Evolutionary conservation across 305 asterid species (phyloP), one percentile per base, ranked within the genome.

Genomic region (Fraxinus velutina): DNA sequence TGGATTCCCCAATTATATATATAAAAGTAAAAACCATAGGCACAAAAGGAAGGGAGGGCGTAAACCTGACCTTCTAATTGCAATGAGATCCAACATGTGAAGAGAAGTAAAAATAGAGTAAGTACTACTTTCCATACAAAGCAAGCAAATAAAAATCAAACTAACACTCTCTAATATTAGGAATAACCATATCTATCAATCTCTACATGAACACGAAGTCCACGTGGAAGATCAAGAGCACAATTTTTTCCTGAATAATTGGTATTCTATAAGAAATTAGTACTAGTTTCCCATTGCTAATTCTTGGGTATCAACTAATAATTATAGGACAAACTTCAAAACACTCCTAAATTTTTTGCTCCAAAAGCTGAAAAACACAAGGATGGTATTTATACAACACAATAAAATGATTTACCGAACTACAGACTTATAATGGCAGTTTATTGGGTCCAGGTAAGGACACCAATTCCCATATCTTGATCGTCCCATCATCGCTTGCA

Each of bases 401-500:
- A 55, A 55, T 4, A 55, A 55, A 17, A 55, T 1, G 27, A 55
- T 55, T 6, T 55, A 55, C 12, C 1, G 10, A 17, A 17, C 66
- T 55, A 17, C 12, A n/a, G 10, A 55, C 1, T 55, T 55, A 60
- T 21, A 22, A 21, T 60, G 15, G 71, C 15, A 60, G 30, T 60
- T 22, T 22, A 62, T 62, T 7, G 4, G 19, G 27, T 77, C 81
- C 81, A 30, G 70, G n/a, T 10, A n/a, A 52, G 34, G 83, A 19
- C 55, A 73, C 81, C 86, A 89, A 37, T 62, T 87, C 86, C 89
- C 90, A 89, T 83, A 89, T 84, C 86, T 87, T 89, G 82, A 87
- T 39, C 10, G 81, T 86, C 64, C 90, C 88, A 44, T 86, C 90
- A 42, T 89, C 88, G 78, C 92, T 87, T 5, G 81, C 88, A 15